A percentile compares a stretch with the other conserved stretches of the same genome.
Evolutionary conservation across 345 rosid genomes (phyloP).

Genomic region (Moricandia arvensis): DNA sequence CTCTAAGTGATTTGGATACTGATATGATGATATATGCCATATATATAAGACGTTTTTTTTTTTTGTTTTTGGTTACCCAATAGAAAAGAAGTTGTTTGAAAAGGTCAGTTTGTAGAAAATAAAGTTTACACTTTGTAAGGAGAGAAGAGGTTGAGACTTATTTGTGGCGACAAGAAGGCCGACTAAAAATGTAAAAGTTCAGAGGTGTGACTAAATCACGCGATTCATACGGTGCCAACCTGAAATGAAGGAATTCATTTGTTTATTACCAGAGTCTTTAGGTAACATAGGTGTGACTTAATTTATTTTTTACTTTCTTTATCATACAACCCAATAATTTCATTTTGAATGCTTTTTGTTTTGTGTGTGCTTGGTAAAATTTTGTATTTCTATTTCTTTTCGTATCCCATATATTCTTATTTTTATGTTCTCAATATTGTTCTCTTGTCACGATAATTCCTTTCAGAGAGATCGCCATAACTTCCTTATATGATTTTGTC

Average conservation of each 20-base stretch:
- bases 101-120: neutral
- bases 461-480: too few species aligned
- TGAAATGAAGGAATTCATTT: slow-evolving; percentile 1
- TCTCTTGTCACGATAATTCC: too few species aligned
- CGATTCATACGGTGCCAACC: neutral
- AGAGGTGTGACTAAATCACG: slow-evolving; percentile 1
- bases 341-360: too few species aligned
- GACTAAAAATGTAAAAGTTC: neutral
- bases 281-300: neutral
- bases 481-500: too few species aligned
- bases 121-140: slow-evolving; percentile 4
- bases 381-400: too few species aligned
- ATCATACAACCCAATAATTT: too few species aligned
- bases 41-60: neutral
- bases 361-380: too few species aligned
- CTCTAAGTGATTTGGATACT: neutral
- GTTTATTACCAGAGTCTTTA: neutral
- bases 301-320: too few species aligned
- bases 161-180: neutral
- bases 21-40: neutral
- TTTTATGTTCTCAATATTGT: too few species aligned
- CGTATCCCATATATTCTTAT: too few species aligned
- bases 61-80: neutral
- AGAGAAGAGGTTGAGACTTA: neutral
- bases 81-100: neutral